Base-by-base conservation (phyloP, 2,329 filamentous ascomycete species). In the Xylaria sp. region DNA sequence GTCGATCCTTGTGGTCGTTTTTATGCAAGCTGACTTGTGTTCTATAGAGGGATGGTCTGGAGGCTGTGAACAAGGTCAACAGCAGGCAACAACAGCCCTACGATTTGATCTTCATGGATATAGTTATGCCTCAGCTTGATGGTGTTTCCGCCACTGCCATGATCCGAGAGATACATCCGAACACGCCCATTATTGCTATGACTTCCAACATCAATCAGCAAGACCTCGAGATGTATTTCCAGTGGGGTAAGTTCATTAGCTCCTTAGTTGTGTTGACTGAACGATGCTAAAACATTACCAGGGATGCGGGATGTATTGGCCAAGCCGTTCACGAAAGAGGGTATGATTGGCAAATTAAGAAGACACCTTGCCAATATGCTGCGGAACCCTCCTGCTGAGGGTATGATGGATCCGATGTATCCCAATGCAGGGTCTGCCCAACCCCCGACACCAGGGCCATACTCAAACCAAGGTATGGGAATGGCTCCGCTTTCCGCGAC, bases 231-330 rank as follows among this genome's bases (percentile, higher is more conserved):
- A 94, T 97, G 83, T 99, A 99, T 79, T 98, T 97, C 83, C 91
- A 95, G 76, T 94, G 97, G 82, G 96, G 94, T 96, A 87, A 84
- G 91, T 80, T 38, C 17, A 42, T 48, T 31, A 61, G 20, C 31
- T 3, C 23, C 38, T 48, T n/a, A 1, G 48, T 6, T 10, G 3
- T 11, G 2, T 56, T 23, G 11, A 23, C 26, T 33, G n/a, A 42
- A 44, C 33, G 46, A 28, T 67, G 70, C 71, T 72, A 66, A 66
- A 40, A 33, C 56, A 7, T 60, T 36, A 26, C 6, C 74, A 97
- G 94, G 95, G 51, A 97, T 99, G 94, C 97, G 97, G 77, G 96
- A 97, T 77, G 95, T 99, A 20, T 83, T 99, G 68, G 95, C 96
- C 0, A 99, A 99, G 78, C 96, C 96, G 0, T 99, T 99, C 79